Evolutionary conservation across 306 rosid genomes (phyloP).

Genomic region (Quercus gilva): DNA sequence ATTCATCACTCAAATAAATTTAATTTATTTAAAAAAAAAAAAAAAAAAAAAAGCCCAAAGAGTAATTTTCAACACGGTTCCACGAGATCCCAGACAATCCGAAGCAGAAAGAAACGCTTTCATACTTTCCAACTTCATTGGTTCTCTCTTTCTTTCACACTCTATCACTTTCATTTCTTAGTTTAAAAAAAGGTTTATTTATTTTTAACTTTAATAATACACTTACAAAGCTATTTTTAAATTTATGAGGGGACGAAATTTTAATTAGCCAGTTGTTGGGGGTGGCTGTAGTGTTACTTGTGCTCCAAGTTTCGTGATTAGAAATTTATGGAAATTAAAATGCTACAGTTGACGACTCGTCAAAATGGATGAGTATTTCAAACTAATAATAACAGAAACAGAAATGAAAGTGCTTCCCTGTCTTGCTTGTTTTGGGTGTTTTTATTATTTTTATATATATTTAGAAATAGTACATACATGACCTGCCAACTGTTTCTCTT

Average conservation of each 20-base stretch:
- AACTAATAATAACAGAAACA: constrained; percentile 11
- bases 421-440: constrained; percentile 1
- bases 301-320: constrained; percentile 29
- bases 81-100: too few relatives aligned
- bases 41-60: too few relatives aligned
- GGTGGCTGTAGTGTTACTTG: constrained; percentile 28
- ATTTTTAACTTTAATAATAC: not conserved
- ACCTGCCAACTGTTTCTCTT: constrained; percentile 12
- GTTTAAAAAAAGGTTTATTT: too few relatives aligned
- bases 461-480: not conserved
- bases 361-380: constrained; percentile 20
- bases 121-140: too few relatives aligned
- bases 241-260: not conserved
- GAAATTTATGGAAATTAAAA: too few relatives aligned
- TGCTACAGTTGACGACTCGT: constrained; percentile 10
- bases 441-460: not conserved
- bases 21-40: too few relatives aligned
- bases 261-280: constrained; percentile 2
- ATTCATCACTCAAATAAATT: too few relatives aligned
- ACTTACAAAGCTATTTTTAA: not conserved
- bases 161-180: too few relatives aligned
- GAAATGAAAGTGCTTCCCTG: not conserved
- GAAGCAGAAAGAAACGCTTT: too few relatives aligned
- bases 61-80: too few relatives aligned
- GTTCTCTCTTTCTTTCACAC: too few relatives aligned